These are phyloP conservation scores for Starmerella apicola DNA, from an alignment of 805 yeast species.

Conservation along the genomic window DNA sequence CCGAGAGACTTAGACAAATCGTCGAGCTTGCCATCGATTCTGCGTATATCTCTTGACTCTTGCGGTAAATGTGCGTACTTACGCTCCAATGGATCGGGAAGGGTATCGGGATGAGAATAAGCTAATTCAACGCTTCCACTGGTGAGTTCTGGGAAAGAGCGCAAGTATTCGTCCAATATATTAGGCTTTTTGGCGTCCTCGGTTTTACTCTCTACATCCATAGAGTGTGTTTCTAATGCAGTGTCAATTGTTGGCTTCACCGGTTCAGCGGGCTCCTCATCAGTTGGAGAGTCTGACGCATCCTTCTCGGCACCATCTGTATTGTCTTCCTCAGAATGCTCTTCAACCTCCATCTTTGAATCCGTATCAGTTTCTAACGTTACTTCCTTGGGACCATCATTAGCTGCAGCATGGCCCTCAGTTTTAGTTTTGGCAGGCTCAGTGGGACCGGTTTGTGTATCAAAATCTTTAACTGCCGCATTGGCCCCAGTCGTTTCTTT, in stretches of 20 bases:
- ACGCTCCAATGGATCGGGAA: background rate
- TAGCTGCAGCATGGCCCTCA: too few species aligned
- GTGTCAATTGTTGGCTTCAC: background rate
- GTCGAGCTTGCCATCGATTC: background rate
- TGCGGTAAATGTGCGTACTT: conserved; percentile 2
- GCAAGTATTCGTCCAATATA: background rate
- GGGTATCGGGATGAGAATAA: background rate
- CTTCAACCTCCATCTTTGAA: too few species aligned
- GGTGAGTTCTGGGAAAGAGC: background rate
- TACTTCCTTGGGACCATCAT: too few species aligned
- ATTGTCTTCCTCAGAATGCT: too few species aligned
- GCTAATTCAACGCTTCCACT: background rate
- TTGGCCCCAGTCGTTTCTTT: too few species aligned
- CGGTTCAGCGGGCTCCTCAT: background rate
- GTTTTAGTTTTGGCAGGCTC: too few species aligned
- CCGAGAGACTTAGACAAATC: background rate
- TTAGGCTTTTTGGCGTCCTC: background rate
- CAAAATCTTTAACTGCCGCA: too few species aligned
- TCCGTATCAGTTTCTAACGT: too few species aligned
- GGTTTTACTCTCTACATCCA: too few species aligned
- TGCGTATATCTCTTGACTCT: conserved; percentile 1
- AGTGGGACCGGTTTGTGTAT: too few species aligned
- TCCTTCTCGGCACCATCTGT: background rate
- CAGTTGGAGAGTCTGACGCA: background rate
- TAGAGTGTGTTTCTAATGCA: background rate